Base-by-base conservation (phyloP, 805 yeast genomes). In the Candida insectalens region DNA sequence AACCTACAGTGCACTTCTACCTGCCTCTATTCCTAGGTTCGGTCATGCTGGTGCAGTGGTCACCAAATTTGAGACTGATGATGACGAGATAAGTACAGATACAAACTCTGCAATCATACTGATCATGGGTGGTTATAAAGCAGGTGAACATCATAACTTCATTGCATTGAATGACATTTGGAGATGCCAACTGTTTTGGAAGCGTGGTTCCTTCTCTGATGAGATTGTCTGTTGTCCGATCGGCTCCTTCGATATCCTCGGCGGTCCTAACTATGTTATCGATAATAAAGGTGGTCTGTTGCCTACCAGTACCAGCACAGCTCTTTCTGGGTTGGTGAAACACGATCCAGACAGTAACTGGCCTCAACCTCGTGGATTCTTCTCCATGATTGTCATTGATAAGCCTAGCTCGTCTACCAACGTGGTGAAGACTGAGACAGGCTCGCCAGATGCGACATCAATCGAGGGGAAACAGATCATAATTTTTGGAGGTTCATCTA, bases 111-210 rank as follows among this genome's bases (percentile, higher is more conserved):
- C 67, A 2, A 46, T 60, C 3, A 38, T 55, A 1, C 62, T 62
- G 27, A 57, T 69, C 4, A 63, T 67, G 60, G 77, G 77, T 15
- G 77, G 78, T 1, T 71, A 65, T 45, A 52, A 53, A 30, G 16
- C 19, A n/a, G 62, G 53, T 34, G 56, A 57, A 6, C 40, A 42
- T 4, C 39, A 37, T 16, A 12, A 37, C 3, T 67, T 25, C 39
- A 49, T 27, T 47, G 60, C 45, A 41, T 55, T 49, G 41, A 55
- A 55, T 40, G 60, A 57, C 33, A 30, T 53, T 17, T 55, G 61
- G 61, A 47, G 44, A 38, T 44, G 51, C 35, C 59, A 55, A 36
- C 37, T 61, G 5, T 48, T 55, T 18, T 37, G 53, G 59, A 29
- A 58, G 55, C 60, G 37, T n/a, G 37, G 44, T 15, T 53, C 48